Evolutionary conservation across 148 eudicot species (phyloP).

Genomic region (Simmondsia chinensis): DNA sequence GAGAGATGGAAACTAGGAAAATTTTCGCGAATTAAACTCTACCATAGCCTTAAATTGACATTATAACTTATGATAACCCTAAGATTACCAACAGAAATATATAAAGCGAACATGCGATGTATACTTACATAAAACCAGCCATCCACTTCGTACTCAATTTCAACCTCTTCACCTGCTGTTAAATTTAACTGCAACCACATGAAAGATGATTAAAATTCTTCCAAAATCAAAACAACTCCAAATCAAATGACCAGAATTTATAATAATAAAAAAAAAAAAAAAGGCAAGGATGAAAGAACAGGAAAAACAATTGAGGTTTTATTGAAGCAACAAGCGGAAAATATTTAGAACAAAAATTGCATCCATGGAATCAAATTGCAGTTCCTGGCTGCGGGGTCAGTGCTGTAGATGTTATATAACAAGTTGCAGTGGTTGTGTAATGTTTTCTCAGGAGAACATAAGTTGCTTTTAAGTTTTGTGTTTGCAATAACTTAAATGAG

Average conservation of each 20-base stretch:
- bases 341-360: constrained; percentile 1
- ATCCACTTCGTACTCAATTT: constrained; percentile 91
- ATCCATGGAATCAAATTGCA: too few species aligned
- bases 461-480: too few species aligned
- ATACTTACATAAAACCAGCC: constrained; percentile 99
- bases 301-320: too few species aligned
- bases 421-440: too few species aligned
- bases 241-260: background rate
- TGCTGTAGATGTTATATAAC: too few species aligned
- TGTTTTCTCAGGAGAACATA: too few species aligned
- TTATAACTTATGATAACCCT: background rate
- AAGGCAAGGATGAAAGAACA: background rate
- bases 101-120: background rate
- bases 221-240: too few species aligned
- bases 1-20: too few species aligned
- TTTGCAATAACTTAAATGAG: too few species aligned
- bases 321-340: background rate
- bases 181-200: constrained; percentile 59
- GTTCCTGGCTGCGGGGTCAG: too few species aligned
- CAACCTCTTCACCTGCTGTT: constrained; percentile 89
- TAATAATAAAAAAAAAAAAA: background rate
- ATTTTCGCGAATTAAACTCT: too few species aligned
- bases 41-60: too few species aligned
- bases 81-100: background rate
- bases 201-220: background rate